Conservation (phyloP, 2,329 filamentous ascomycete species). For the Colletotrichum nymphaeae region DNA sequence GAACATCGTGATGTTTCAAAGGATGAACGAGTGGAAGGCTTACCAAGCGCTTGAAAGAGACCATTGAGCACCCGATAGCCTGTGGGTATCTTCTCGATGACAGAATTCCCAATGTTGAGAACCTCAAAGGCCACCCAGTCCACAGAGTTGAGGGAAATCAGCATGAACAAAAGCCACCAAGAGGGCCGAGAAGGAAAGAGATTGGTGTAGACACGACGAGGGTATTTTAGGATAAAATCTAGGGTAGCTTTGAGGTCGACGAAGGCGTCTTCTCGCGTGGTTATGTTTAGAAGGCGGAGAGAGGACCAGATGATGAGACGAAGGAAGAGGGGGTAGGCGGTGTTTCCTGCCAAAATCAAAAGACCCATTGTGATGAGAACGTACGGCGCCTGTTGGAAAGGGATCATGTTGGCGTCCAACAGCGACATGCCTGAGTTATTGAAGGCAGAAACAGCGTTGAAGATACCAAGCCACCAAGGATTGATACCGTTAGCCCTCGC, state of each 20-base stretch:
- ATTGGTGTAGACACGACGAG: conserved; percentile 70
- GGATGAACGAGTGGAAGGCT: conserved; percentile 26
- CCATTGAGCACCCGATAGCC: conserved; percentile 70
- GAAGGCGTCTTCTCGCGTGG: conserved; percentile 51
- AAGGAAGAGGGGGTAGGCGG: conserved; percentile 73
- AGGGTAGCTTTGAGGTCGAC: conserved; percentile 60
- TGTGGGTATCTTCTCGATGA: conserved; percentile 61
- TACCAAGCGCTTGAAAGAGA: conserved; percentile 71
- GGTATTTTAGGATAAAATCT: conserved; percentile 65
- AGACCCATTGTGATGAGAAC: conserved; percentile 65
- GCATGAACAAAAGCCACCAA: conserved; percentile 73
- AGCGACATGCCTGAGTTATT: conserved; percentile 79
- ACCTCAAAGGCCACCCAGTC: conserved; percentile 76
- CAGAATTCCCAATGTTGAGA: conserved; percentile 71
- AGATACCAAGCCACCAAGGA: conserved; percentile 76
- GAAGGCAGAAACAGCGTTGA: conserved; percentile 76
- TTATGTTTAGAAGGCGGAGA: conserved; percentile 52
- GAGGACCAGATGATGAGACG: conserved; percentile 68
- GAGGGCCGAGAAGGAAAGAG: conserved; percentile 73
- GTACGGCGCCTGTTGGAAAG: conserved; percentile 65
- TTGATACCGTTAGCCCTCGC: conserved; percentile 68
- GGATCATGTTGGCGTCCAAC: conserved; percentile 73
- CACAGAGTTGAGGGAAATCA: conserved; percentile 70
- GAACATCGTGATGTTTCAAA: background rate
- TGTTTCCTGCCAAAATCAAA: conserved; percentile 73